Evolutionary conservation across 2,329 filamentous ascomycete species (phyloP), one percentile per base, ranked within the genome.

Genomic region (Lachnellula arida): DNA sequence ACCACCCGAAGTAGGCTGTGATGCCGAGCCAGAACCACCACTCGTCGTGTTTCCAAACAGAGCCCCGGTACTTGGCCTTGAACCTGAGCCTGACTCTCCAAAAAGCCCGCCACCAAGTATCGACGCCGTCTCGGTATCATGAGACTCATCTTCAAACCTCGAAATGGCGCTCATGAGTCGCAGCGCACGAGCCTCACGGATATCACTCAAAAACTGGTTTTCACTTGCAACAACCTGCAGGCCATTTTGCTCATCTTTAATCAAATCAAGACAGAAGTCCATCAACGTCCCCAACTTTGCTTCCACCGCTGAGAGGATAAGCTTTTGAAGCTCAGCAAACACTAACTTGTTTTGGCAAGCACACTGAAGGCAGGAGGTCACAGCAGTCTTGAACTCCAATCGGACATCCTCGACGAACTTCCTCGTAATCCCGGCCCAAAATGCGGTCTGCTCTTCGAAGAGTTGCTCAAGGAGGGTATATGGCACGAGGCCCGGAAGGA

Each of bases 401-500:
- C 46, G 17, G 4, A 47, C 51, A n/a, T 17, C 7, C 15, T 47
- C 15, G 4, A 53, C 39, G 14, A 53, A 53, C 4, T 1, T 2
- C 1, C 15, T 14, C 5, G 43, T 53, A 9, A 53, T 53, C 6
- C 1, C 9, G 14, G 17, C 17, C 51, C 51, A 53, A 11, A 2
- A 1, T 12, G n/a, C 42, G 12, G 43, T 53, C 43, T 53, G 51
- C 17, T 53, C 51, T 17, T 40, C 51, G 42, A 47, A 53, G 4
- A 53, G 42, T 15, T 32, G 25, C 23, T 53, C 43, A 17, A 53
- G 22, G 3, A 53, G 34, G 8, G 32, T 6, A 39, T 32, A 39
- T 39, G 51, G 51, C 4, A 53, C 32, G 14, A 39, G n/a, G 2
- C 51, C 51, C 2, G 40, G 51, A 9, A 53, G 19, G 4, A 34